Conservation (phyloP, 2,329 filamentous ascomycete species). For the Clonostachys rhizophaga region DNA sequence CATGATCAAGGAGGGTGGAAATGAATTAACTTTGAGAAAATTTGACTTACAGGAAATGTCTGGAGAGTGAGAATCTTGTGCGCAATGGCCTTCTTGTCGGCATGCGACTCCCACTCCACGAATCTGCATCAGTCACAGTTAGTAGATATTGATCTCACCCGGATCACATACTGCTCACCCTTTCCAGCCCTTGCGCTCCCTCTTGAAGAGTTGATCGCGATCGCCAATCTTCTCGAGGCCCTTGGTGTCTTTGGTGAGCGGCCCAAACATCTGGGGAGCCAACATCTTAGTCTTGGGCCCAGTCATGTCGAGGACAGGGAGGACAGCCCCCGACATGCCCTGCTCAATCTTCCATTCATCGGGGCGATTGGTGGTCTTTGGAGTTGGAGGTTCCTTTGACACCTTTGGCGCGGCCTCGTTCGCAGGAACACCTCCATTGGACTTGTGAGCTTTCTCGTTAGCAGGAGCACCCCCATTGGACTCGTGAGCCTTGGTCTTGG, state of each 20-base stretch:
- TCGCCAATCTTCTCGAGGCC: constrained; percentile 33
- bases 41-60: constrained; percentile 8
- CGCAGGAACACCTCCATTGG: too few relatives aligned
- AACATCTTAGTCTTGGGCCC: constrained; percentile 22
- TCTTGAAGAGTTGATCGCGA: constrained; percentile 13
- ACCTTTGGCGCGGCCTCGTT: too few relatives aligned
- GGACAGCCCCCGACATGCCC: constrained; percentile 36
- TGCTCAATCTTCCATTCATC: constrained; percentile 52
- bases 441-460: too few relatives aligned
- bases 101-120: constrained; percentile 67
- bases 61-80: constrained; percentile 36
- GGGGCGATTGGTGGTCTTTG: constrained; percentile 16
- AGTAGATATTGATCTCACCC: not conserved
- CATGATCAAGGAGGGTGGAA: too few relatives aligned
- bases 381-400: not conserved
- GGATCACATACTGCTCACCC: constrained; percentile 11
- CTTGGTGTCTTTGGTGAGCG: constrained; percentile 29
- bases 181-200: constrained; percentile 23
- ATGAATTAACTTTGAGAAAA: too few relatives aligned
- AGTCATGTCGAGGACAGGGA: constrained; percentile 41
- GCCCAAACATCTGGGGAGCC: constrained; percentile 15
- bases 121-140: constrained; percentile 30
- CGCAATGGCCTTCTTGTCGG: constrained; percentile 59
- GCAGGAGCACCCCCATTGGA: too few relatives aligned
- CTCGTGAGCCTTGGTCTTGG: too few relatives aligned